Conservation (phyloP, 441 rosid genomes). For the Erysimum cheiri region DNA sequence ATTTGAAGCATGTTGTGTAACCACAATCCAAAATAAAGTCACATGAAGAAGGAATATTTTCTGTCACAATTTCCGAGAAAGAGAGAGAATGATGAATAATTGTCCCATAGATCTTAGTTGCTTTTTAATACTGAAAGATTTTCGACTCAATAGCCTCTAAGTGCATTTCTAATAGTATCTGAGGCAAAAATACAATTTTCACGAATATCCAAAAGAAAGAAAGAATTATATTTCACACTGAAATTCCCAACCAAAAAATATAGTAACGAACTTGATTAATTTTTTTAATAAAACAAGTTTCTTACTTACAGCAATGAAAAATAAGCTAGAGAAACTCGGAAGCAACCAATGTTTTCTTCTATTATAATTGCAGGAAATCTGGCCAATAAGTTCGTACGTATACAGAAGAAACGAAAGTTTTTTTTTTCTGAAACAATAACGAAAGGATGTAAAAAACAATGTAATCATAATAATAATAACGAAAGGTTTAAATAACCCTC, state of each 20-base stretch:
- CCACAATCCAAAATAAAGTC: slow-evolving; percentile 39
- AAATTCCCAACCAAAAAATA: too few species aligned
- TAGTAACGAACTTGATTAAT: too few species aligned
- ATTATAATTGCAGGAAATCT: background rate
- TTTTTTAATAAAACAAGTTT: background rate
- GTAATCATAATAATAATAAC: background rate
- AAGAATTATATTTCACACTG: too few species aligned
- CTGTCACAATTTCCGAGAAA: slow-evolving; percentile 23
- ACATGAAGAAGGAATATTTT: slow-evolving; percentile 47
- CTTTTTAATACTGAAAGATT: too few species aligned
- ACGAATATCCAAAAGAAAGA: too few species aligned
- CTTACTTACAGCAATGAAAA: background rate
- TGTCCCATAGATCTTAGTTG: background rate
- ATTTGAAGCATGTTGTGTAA: slow-evolving; percentile 32
- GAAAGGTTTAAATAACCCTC: background rate
- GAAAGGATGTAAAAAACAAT: too few species aligned
- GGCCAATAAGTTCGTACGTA: background rate
- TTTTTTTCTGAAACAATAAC: background rate
- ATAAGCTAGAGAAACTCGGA: background rate
- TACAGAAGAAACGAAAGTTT: background rate
- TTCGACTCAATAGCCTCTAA: too few species aligned
- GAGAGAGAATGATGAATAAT: slow-evolving; percentile 38
- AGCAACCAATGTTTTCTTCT: background rate
- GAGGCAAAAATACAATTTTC: too few species aligned
- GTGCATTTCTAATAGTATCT: too few species aligned